These are phyloP conservation scores for Blastobotrys parvus DNA, from an alignment of 805 yeast species.

Conservation along the genomic window DNA sequence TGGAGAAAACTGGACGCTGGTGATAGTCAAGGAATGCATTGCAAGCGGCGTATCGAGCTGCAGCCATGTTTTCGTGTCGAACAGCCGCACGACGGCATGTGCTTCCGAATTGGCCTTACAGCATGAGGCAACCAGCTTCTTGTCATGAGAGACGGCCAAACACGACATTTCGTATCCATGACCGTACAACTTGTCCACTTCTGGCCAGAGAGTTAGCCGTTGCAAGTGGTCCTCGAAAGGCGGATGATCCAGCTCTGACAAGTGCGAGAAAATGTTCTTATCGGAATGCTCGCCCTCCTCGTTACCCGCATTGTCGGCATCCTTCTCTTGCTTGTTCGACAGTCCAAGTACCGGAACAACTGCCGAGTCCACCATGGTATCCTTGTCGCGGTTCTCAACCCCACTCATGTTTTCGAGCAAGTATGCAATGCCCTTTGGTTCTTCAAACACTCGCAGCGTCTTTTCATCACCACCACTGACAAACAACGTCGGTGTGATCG, in stretches of 20 bases:
- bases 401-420: slow-evolving; percentile 50
- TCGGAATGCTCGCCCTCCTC: slow-evolving; percentile 23
- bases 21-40: slow-evolving; percentile 79
- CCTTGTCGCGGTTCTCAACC: slow-evolving; percentile 25
- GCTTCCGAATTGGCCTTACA: slow-evolving; percentile 76
- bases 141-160: slow-evolving; percentile 60
- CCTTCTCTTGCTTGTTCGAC: slow-evolving; percentile 75
- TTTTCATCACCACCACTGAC: slow-evolving; percentile 97
- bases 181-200: slow-evolving; percentile 87
- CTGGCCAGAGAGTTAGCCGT: slow-evolving; percentile 91
- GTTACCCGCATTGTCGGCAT: slow-evolving; percentile 28
- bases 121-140: slow-evolving; percentile 70
- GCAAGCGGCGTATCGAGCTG: slow-evolving; percentile 50
- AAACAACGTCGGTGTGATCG: slow-evolving; percentile 53
- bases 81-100: slow-evolving; percentile 81
- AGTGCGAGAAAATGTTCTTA: slow-evolving; percentile 14
- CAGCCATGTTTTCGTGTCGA: slow-evolving; percentile 52
- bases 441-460: slow-evolving; percentile 77
- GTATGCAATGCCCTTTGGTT: slow-evolving; percentile 69
- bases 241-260: slow-evolving; percentile 39
- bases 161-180: slow-evolving; percentile 93
- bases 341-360: slow-evolving; percentile 88
- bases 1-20: slow-evolving; percentile 69
- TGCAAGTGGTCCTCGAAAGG: slow-evolving; percentile 90
- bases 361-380: slow-evolving; percentile 68